Percentiles rank a stretch among this genome's conserved stretches.
Conservation (phyloP, 164 flowering plant species). For the Taxillus chinensis region DNA sequence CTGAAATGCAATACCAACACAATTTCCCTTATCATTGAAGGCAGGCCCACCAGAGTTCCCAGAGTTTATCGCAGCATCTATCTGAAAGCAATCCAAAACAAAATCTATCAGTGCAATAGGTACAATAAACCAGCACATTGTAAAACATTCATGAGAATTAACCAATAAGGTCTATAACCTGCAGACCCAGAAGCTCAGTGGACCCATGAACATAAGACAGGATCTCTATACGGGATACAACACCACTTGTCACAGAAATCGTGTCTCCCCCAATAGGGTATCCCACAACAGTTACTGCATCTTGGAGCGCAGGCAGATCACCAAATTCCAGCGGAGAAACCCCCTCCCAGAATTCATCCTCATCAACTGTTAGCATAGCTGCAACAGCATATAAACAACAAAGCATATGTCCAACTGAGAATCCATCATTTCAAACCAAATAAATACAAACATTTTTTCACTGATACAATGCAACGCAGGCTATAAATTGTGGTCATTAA, state of each 20-base stretch:
- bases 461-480: too few species aligned
- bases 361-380: conserved; percentile 88
- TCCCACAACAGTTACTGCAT: conserved; percentile 98
- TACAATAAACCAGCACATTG: background rate
- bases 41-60: conserved; percentile 99
- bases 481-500: too few species aligned
- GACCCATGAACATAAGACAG: conserved; percentile 95
- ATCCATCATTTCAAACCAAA: too few species aligned
- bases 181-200: conserved; percentile 91
- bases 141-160: background rate
- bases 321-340: conserved; percentile 89
- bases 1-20: conserved; percentile 99
- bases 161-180: conserved; percentile 33
- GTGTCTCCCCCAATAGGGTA: conserved; percentile 99
- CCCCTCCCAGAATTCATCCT: conserved; percentile 96
- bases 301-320: conserved; percentile 83
- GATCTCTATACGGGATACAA: conserved; percentile 96
- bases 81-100: conserved; percentile 35
- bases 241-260: conserved; percentile 98
- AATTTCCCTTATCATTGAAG: conserved; percentile 80
- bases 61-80: conserved; percentile 98
- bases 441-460: too few species aligned
- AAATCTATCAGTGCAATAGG: background rate
- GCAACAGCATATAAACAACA: conserved; percentile 12
- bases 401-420: background rate